Evolutionary conservation across 2,329 filamentous ascomycete species (phyloP).

Genomic region (Cryoendolithus antarcticus): DNA sequence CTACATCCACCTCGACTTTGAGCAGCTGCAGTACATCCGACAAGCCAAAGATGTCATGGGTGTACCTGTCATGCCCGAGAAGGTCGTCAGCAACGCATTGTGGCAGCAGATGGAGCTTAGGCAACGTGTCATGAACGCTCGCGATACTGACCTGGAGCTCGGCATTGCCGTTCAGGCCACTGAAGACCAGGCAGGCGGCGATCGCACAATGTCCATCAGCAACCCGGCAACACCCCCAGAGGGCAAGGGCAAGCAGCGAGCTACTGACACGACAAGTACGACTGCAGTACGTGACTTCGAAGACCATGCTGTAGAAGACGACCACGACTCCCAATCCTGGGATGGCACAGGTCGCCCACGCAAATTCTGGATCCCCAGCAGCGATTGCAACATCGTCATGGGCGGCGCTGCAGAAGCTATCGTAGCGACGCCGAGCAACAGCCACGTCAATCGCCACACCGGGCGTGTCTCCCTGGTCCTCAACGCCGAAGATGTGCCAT

Average conservation of each 20-base stretch:
- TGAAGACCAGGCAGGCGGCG: constrained; percentile 16
- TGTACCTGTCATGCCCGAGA: constrained; percentile 42
- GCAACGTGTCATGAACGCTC: constrained; percentile 42
- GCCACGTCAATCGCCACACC: constrained; percentile 32
- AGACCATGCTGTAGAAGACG: constrained; percentile 17
- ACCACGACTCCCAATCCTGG: constrained; percentile 38
- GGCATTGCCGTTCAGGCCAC: constrained; percentile 36
- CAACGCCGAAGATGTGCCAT: constrained; percentile 43
- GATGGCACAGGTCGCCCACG: constrained; percentile 41
- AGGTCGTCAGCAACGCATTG: constrained; percentile 42
- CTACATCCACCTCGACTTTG: constrained; percentile 47
- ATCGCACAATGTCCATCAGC: constrained; percentile 18
- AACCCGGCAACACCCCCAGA: constrained; percentile 6
- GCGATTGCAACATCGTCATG: constrained; percentile 44
- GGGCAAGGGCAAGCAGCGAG: constrained; percentile 35
- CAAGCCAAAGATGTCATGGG: constrained; percentile 40
- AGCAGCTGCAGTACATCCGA: constrained; percentile 44
- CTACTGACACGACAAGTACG: constrained; percentile 4
- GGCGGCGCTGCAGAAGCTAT: constrained; percentile 42
- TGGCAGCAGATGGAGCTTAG: constrained; percentile 47
- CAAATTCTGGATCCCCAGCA: constrained; percentile 46
- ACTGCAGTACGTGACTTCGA: constrained; percentile 6
- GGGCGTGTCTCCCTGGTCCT: constrained; percentile 38
- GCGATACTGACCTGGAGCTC: constrained; percentile 39
- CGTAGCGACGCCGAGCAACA: constrained; percentile 32